phyloP scores from a whole-genome alignment of 306 rosid species.

The Argentina anserina region DNA sequence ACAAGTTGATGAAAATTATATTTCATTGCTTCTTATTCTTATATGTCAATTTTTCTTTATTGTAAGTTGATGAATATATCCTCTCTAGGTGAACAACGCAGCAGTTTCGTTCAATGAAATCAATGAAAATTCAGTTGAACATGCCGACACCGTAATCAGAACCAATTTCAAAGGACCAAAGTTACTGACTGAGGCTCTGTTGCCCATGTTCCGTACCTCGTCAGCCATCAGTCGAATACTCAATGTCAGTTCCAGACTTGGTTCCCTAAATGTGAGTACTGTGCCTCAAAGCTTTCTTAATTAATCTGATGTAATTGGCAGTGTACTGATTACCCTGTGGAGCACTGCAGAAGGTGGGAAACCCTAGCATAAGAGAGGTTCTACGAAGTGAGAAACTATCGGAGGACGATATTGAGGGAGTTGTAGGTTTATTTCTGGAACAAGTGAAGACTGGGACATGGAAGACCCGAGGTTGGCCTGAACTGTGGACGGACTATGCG shows the following conservation, averaged over 20 bases:
- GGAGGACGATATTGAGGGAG: slow-evolving; percentile 47
- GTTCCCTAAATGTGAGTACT: slow-evolving; percentile 51
- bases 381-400: slow-evolving; percentile 31
- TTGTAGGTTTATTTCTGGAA: slow-evolving; percentile 41
- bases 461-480: slow-evolving; percentile 79
- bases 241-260: slow-evolving; percentile 83
- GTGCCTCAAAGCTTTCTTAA: neutral
- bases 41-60: neutral
- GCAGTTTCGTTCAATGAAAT: slow-evolving; percentile 72
- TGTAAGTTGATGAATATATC: neutral
- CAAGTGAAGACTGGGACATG: slow-evolving; percentile 61
- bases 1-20: too few species aligned
- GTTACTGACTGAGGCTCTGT: slow-evolving; percentile 50
- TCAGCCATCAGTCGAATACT: slow-evolving; percentile 53
- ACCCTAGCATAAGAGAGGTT: slow-evolving; percentile 32
- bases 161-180: slow-evolving; percentile 78
- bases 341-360: slow-evolving; percentile 50
- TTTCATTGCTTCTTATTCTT: neutral
- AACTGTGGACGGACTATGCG: slow-evolving; percentile 83
- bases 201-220: slow-evolving; percentile 60
- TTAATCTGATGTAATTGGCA: too few species aligned
- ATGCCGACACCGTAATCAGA: slow-evolving; percentile 60
- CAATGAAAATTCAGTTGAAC: slow-evolving; percentile 55
- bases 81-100: slow-evolving; percentile 71
- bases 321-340: neutral